Conservation (phyloP, 306 rosid genomes). For the Ormosia emarginata region DNA sequence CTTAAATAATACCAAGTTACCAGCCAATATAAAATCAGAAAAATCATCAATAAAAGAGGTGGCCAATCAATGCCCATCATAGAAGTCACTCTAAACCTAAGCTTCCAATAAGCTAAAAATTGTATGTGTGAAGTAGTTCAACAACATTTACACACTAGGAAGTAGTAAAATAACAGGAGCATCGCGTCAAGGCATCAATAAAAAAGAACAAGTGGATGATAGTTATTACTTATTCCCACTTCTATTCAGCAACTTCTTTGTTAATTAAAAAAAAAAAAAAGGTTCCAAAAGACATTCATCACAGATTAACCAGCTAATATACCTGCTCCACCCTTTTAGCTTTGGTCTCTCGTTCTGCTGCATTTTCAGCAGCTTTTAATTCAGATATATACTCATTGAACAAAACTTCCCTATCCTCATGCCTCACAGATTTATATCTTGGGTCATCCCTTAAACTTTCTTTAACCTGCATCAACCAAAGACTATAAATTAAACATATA, state of each 20-base stretch:
- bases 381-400: constrained; percentile 79
- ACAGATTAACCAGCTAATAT: constrained; percentile 2
- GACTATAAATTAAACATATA: constrained; percentile 14
- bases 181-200: not conserved
- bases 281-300: not conserved
- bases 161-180: not conserved
- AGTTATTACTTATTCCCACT: not conserved
- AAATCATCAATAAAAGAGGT: not conserved
- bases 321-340: constrained; percentile 94
- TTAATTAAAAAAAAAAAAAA: not conserved
- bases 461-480: constrained; percentile 63
- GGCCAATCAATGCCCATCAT: not conserved
- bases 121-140: not conserved
- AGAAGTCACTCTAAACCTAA: constrained; percentile 5
- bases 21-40: not conserved
- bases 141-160: not conserved
- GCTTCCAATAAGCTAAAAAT: constrained; percentile 1
- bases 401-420: constrained; percentile 80
- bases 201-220: not conserved
- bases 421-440: constrained; percentile 78
- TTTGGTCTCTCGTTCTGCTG: constrained; percentile 72
- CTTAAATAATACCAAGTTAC: not conserved
- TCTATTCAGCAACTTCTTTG: not conserved
- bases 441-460: constrained; percentile 78
- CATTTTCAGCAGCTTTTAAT: constrained; percentile 71